These are phyloP conservation scores for Colletotrichum aenigma DNA, from an alignment of 2,329 filamentous ascomycete species.

Conservation along the genomic window DNA sequence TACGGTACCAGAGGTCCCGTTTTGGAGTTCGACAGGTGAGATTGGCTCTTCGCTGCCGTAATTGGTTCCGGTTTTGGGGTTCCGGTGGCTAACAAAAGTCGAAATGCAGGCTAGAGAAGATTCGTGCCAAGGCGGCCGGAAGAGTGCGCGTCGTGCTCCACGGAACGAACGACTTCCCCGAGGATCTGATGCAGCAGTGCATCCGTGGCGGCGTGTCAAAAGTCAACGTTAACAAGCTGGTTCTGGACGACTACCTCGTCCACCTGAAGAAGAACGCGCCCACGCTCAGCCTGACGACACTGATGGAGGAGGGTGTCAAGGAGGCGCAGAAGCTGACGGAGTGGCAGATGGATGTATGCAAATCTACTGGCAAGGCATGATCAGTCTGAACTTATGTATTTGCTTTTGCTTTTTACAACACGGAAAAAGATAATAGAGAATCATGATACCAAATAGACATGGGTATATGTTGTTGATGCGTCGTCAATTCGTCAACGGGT, in stretches of 20 bases:
- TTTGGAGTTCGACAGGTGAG: slow-evolving; percentile 56
- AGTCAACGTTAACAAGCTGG: slow-evolving; percentile 61
- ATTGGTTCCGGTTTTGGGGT: neutral
- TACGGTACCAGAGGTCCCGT: slow-evolving; percentile 69
- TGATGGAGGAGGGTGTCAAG: slow-evolving; percentile 50
- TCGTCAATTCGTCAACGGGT: neutral
- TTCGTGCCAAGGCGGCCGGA: neutral
- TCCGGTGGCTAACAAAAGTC: neutral
- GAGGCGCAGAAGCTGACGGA: slow-evolving; percentile 45
- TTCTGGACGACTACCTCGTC: slow-evolving; percentile 49
- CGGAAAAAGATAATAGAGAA: neutral
- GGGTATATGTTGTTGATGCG: neutral
- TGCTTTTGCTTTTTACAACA: neutral
- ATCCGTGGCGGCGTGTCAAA: slow-evolving; percentile 58
- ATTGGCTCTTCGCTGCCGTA: no score
- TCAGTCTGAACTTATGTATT: neutral
- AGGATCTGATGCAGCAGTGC: slow-evolving; percentile 54
- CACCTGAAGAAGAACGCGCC: slow-evolving; percentile 43
- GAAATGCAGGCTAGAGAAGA: neutral
- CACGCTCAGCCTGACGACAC: slow-evolving; percentile 34
- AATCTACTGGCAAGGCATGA: slow-evolving; percentile 46
- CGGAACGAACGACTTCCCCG: slow-evolving; percentile 59
- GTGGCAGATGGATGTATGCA: slow-evolving; percentile 52
- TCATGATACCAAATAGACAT: neutral
- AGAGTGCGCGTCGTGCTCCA: slow-evolving; percentile 47